Base-by-base conservation (phyloP, 2,329 filamentous ascomycete genomes). In the Periconia sp. region DNA sequence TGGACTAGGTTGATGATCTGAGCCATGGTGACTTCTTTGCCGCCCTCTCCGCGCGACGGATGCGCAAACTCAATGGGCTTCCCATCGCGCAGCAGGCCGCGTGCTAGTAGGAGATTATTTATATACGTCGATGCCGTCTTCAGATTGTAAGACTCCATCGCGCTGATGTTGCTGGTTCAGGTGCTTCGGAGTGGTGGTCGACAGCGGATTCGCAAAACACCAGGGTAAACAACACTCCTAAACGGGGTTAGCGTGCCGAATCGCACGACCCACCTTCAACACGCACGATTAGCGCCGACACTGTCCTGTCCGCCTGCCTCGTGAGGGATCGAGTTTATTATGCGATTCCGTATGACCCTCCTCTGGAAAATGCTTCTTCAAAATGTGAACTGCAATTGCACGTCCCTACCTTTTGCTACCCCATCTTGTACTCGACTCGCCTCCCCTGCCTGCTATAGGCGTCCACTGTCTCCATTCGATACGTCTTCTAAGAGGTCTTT, bases 1-100 rank as follows among this genome's bases (percentile, higher is more conserved):
- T 99, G 96, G 35, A 99, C 84, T 17, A 99, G 80, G 65, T 92
- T 88, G 73, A 99, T 96, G 58, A 97, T 86, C 54, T 85, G 83
- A 15, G 88, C 87, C 85, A 94, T 92, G 13, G 88, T 88, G 36
- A 80, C 82, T 62, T 81, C 80, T 25, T 82, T 78, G 13, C 81
- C 82, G 13, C 79, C 79, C 51, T 85, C 82, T 46, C 78, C 80
- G 50, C 82, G 78, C 39, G 82, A 82, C 7, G 88, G 86, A 50
- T 83, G 77, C 47, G 88, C 85, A 68, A 99, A 99, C 69, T 96
- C 86, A 70, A 99, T 88, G 29, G 75, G 77, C 59, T 87, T 83
- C 54, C 87, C 80, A 74, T 82, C 79, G 46, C 81, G 79, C 28
- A 86, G 67, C 11, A 86, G 70, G 22, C 83, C 83, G 30, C 83